Evolutionary conservation across 257 asterid species (phyloP), one percentile per base, ranked within the genome.

Genomic region (Nicotiana noctiflora): DNA sequence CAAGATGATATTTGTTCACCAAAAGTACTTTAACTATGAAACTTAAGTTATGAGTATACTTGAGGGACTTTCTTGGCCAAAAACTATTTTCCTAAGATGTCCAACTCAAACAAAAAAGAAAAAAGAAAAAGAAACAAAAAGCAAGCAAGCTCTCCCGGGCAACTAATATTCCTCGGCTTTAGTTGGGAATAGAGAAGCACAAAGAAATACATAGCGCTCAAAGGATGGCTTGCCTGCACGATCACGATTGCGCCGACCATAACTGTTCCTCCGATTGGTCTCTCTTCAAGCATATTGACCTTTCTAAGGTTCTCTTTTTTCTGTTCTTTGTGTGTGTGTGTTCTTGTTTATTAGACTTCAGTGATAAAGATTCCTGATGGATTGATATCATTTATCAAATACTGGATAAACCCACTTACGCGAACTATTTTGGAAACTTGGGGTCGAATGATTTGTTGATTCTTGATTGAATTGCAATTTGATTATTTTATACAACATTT

Each of bases 231-330:
- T 95, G 99, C 86, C 56, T 91, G 80, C 99, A 95, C 89, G 99
- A 95, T 90, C 98, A 95, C 91, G 92, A 95, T 90, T 95, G 98
- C 91, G 97, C 90, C 79, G 99, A 95, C 55, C 95, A 93, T 88
- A 93, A 92, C 81, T 93, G 99, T 84, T 95, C 98, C 74, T 70
- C 99, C 67, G 92, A 90, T 80, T 95, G 97, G 97, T 89, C 97
- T 87, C 98, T 95, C 64, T 93, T 92, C 94, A 89, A 95, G 83
- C 94, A 92, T 82, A 87, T 95, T 10, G 99, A 95, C 83, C 88
- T 95, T 84, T 68, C 97, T 53, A 95, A 91, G 98, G 99, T 95
- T 51, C 6, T 52, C 18, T 49, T 44, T 18, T 68, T 44, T 60
- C 31, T 57, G 37, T 4, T 59, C 17, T 53, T 8, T 40, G 23